Evolutionary conservation across 2,329 filamentous ascomycete genomes (phyloP), one percentile per base, ranked within the genome.

Genomic region (Phialocephala sp.): DNA sequence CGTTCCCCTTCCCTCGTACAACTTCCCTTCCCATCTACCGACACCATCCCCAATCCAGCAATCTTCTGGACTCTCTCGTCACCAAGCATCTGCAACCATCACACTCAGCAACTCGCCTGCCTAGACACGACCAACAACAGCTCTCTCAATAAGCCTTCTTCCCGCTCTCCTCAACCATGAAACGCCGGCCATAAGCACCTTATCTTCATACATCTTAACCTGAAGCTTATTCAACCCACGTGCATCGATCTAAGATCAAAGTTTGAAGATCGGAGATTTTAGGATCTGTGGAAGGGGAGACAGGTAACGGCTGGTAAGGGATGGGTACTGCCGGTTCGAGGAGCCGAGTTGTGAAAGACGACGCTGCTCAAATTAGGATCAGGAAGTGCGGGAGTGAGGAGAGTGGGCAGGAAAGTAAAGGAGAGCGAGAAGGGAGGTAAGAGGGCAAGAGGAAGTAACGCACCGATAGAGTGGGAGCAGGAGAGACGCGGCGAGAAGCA

Each of bases 131-230:
- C 12, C 50, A 4, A 32, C 50, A 32, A 24, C 50, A 54, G 14
- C 50, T 12, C 14, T 35, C 50, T 54, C 50, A 54, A 35, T 18
- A 54, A 54, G 24, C 50, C 50, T 54, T 54, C 50, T 32, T 54
- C 50, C 24, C 14, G 24, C 24, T n/a, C 50, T 54, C 50, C 11
- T 35, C 24, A 15, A 4, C 50, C 50, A 54, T 12, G 14, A 22
- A 27, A 18, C 22, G 12, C 50, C 50, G 8, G 50, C 50, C 35
- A 54, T 18, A 35, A 32, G 22, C 4, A 35, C 24, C 15, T 54
- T 54, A 35, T 54, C 24, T 54, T 35, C 50, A 54, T 54, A 27
- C 22, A 35, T 54, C 50, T 32, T 52, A 32, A 32, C 9, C 47
- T 52, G 14, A 47, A 2, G 15, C n/a, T 20, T 27, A 22, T 22